Evolutionary conservation across 345 rosid species (phyloP), one percentile per base, ranked within the genome.

Genomic region (Eucalyptus pauciflora): DNA sequence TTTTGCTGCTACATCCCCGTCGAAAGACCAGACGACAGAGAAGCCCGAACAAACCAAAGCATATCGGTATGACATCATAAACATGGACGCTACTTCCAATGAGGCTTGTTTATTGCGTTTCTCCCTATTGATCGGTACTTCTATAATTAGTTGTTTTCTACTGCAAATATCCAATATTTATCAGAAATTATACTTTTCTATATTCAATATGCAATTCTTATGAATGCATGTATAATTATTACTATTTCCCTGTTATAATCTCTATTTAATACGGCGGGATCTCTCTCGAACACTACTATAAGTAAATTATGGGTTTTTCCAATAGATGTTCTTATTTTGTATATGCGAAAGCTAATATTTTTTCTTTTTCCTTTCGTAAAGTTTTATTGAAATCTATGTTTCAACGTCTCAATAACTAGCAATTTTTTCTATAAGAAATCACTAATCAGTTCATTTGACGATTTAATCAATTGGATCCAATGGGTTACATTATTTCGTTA

Each of bases 381-480:
- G 24, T 69, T 69, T 69, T 17, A 16, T 8, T 20, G 13, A 69
- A 69, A 69, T 60, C 2, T 60, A 60, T 27, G 31, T 25, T 60
- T 60, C 67, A 60, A 60, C 7, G 3, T 60, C 67, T 27, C 67
- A 60, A 60, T 60, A 60, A 5, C 67, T 60, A 60, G 67, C 29
- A 27, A 25, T 60, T 60, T 60, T 60, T 60, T 11, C 14, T 60
- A 12, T 12, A 60, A 60, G 67, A 27, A 12, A 60, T 27, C 31
- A 60, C 8, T 0, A 1, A 60, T 3, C 1, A 10, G 13, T 52
- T 52, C 56, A 22, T 52, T 22, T 52, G 3, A 3, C 9, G 9
- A 58, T 58, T 1, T 25, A 58, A 58, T 58, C 29, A 22, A 58
- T 24, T 58, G 5, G n/a, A 60, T 25, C n/a, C n/a, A 60, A 60